Percentiles rank a stretch among this genome's conserved stretches.
These are phyloP conservation scores for Papilionanthe hybrid DNA, from an alignment of 116 monocot genomes.

Conservation along the genomic window DNA sequence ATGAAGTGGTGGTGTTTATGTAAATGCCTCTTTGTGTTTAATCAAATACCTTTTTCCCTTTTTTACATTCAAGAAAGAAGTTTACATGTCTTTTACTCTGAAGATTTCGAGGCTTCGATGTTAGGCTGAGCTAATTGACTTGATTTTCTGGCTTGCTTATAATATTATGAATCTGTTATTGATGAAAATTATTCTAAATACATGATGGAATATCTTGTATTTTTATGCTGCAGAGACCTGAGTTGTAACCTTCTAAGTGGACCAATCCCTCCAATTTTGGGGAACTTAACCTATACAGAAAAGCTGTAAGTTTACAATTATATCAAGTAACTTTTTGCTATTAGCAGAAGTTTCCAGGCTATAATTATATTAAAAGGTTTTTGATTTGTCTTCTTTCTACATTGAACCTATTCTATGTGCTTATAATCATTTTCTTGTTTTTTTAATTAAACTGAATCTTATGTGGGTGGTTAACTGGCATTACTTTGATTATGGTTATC, in stretches of 20 bases:
- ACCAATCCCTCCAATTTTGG: slow-evolving; percentile 78
- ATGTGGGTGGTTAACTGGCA: not conserved
- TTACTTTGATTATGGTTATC: not conserved
- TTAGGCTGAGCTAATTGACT: not conserved
- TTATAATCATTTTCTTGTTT: not conserved
- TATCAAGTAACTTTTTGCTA: not conserved
- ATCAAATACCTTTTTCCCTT: not conserved
- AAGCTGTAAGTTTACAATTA: slow-evolving; percentile 64
- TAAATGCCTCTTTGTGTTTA: not conserved
- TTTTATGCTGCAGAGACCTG: slow-evolving; percentile 57
- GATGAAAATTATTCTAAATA: not conserved
- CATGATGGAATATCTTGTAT: not conserved
- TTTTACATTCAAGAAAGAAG: not conserved
- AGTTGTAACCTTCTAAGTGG: slow-evolving; percentile 76
- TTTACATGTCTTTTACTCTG: not conserved
- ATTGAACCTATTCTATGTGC: not conserved
- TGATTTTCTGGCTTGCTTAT: not conserved
- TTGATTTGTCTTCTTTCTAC: not conserved
- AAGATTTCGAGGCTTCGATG: too few species aligned
- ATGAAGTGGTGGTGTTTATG: too few species aligned
- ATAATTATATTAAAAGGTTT: not conserved
- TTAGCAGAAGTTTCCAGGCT: not conserved
- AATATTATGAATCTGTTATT: not conserved
- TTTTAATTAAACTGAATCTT: not conserved
- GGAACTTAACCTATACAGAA: slow-evolving; percentile 93